Conservation (phyloP, 1,139 yeast genomes). For the Magnusiomyces magnusii region DNA sequence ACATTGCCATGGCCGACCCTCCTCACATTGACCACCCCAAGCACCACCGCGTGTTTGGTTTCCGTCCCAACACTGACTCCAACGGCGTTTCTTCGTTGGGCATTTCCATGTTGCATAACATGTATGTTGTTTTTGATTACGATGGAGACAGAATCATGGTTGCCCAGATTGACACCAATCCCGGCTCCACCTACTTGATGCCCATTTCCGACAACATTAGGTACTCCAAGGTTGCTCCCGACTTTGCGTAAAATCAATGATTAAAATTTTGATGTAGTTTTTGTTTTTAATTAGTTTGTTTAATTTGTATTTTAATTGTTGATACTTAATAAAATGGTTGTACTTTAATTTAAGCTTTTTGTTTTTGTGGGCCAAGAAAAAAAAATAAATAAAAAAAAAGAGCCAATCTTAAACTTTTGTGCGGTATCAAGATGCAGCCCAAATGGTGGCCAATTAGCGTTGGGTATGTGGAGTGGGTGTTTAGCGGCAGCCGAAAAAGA, state of each 20-base stretch:
- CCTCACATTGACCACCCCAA: not conserved
- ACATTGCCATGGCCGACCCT: not conserved
- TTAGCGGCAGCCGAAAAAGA: too few relatives aligned
- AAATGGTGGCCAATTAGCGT: too few relatives aligned
- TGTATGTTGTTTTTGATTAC: conserved; percentile 4
- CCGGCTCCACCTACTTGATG: not conserved
- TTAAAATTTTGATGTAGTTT: too few relatives aligned
- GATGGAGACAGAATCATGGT: not conserved
- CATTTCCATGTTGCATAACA: not conserved
- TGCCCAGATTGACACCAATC: not conserved
- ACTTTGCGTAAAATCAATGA: not conserved
- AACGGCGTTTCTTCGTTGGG: not conserved
- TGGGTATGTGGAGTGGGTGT: too few relatives aligned
- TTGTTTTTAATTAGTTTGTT: not conserved
- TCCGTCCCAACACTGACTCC: not conserved
- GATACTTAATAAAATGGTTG: too few relatives aligned
- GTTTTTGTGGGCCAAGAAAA: too few relatives aligned
- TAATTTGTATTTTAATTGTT: not conserved
- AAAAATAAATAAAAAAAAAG: too few relatives aligned
- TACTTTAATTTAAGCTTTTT: too few relatives aligned
- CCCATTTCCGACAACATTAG: not conserved
- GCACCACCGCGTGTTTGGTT: not conserved
- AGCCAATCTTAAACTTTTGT: too few relatives aligned
- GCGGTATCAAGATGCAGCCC: too few relatives aligned
- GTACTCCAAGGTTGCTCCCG: not conserved